Base-by-base conservation (phyloP, 2,329 filamentous ascomycete genomes). In the Fusarium anguioides region DNA sequence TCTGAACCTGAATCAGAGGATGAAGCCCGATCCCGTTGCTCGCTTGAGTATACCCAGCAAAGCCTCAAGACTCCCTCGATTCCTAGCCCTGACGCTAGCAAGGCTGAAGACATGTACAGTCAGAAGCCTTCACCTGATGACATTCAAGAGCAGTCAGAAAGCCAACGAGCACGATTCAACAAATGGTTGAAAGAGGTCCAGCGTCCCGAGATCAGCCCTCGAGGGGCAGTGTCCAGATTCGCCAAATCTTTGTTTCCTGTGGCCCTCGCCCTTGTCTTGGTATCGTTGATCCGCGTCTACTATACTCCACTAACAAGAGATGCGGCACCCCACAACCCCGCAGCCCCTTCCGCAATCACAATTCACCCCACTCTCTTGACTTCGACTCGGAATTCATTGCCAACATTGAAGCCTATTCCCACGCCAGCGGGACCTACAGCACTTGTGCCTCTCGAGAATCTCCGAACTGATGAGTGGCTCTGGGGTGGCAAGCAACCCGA, bases 1-100 rank as follows among this genome's bases (percentile, higher is more conserved):
- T 72, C 74, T 6, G 74, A 76, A 23, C 63, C 69, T 6, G 81
- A 84, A 24, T 73, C 71, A 7, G 82, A 84, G n/a, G 80, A 81
- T 18, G 79, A 79, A 23, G 76, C 74, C 9, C 76, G 77, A 24
- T 80, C 78, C 60, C 69, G 74, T 57, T 73, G 74, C 12, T 84
- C 83, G 21, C 79, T 85, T 24, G 78, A 81, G 52, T 86, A 86
- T 64, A 81, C 83, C 21, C 82, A 84, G 44, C 77, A 84, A 68
- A 81, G 79, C 51, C 79, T 85, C 39, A 76, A 76, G 45, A 81
- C 76, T 33, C 83, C 83, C 6, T 81, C 80, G 24, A 75, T 80
- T 24, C 67, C 71, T n/a, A 77, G 77, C 6, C 77, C 77, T 12
- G 78, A 79, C 41, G 74, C 73, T 21, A 77, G 72, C 57, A 69